These are phyloP conservation scores for Penicillium sp. DNA, from an alignment of 2,329 filamentous ascomycete species.

Conservation along the genomic window DNA sequence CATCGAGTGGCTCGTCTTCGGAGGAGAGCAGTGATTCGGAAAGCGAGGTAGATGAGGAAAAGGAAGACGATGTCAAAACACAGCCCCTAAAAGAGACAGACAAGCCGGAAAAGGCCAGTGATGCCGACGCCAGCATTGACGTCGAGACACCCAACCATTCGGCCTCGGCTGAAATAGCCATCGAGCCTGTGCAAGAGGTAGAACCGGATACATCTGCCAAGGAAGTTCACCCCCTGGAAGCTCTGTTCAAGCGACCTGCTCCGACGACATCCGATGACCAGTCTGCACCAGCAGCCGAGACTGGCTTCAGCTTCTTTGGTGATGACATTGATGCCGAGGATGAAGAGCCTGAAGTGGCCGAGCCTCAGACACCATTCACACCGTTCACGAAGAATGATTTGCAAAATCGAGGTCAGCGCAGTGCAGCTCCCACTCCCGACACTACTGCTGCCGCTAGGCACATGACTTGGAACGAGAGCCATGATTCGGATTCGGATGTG, in stretches of 20 bases:
- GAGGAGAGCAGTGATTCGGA: constrained; percentile 29
- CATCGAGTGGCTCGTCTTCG: constrained; percentile 35
- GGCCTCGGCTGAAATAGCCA: constrained; percentile 10
- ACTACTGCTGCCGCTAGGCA: constrained; percentile 66
- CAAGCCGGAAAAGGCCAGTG: constrained; percentile 10
- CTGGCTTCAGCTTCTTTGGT: constrained; percentile 76
- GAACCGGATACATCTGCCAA: constrained; percentile 41
- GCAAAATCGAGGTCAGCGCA: constrained; percentile 63
- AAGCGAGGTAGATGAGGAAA: constrained; percentile 21
- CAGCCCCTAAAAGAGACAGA: constrained; percentile 4
- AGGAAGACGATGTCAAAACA: constrained; percentile 14
- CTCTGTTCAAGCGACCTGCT: constrained; percentile 75
- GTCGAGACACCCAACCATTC: not conserved
- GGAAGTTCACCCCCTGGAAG: constrained; percentile 79
- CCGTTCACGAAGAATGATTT: constrained; percentile 78
- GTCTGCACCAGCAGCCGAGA: constrained; percentile 44
- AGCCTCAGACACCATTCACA: constrained; percentile 78
- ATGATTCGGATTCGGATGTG: constrained; percentile 24
- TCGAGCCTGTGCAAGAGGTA: constrained; percentile 11
- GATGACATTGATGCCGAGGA: constrained; percentile 51
- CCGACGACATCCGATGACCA: constrained; percentile 38
- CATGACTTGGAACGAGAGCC: constrained; percentile 30
- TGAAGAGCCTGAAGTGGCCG: constrained; percentile 41
- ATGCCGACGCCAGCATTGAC: constrained; percentile 5
- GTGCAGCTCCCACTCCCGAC: constrained; percentile 90